Evolutionary conservation across 306 rosid species (phyloP).

Genomic region (Cyamopsis tetragonoloba): DNA sequence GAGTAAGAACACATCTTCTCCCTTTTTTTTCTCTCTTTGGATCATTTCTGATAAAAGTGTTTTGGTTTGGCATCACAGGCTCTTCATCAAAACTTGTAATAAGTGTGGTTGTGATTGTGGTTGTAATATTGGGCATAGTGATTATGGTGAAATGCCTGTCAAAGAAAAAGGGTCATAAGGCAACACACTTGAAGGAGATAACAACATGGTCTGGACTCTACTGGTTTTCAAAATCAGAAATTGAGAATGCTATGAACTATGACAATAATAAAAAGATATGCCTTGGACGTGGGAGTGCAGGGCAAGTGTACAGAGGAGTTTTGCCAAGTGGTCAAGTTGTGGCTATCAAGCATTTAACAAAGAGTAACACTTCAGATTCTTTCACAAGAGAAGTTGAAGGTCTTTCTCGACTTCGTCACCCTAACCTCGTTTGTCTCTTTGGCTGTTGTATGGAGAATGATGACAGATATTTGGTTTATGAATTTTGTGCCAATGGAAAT

Average conservation of each 20-base stretch:
- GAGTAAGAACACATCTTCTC: conserved; percentile 24
- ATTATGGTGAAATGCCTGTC: conserved; percentile 36
- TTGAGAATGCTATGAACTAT: conserved; percentile 54
- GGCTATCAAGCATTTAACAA: conserved; percentile 70
- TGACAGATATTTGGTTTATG: conserved; percentile 70
- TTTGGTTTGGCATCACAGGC: conserved; percentile 26
- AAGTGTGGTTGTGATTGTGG: conserved; percentile 14
- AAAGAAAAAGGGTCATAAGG: conserved; percentile 41
- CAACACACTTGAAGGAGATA: conserved; percentile 23
- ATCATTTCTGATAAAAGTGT: background rate
- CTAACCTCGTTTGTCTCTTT: conserved; percentile 66
- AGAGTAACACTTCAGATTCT: conserved; percentile 50
- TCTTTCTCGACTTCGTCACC: conserved; percentile 84
- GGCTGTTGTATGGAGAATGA: conserved; percentile 71
- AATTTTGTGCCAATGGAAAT: conserved; percentile 70
- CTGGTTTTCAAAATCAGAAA: conserved; percentile 67
- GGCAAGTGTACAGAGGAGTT: conserved; percentile 70
- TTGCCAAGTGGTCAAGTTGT: conserved; percentile 85
- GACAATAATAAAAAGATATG: conserved; percentile 39
- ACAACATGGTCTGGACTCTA: conserved; percentile 64
- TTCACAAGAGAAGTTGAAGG: conserved; percentile 63
- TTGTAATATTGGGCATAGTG: conserved; percentile 26
- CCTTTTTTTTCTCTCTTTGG: background rate
- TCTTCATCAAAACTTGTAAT: conserved; percentile 21
- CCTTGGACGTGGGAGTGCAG: conserved; percentile 85